Evolutionary conservation across 139 green algal genomes (phyloP).

Genomic region (Coelastrella sp.): DNA sequence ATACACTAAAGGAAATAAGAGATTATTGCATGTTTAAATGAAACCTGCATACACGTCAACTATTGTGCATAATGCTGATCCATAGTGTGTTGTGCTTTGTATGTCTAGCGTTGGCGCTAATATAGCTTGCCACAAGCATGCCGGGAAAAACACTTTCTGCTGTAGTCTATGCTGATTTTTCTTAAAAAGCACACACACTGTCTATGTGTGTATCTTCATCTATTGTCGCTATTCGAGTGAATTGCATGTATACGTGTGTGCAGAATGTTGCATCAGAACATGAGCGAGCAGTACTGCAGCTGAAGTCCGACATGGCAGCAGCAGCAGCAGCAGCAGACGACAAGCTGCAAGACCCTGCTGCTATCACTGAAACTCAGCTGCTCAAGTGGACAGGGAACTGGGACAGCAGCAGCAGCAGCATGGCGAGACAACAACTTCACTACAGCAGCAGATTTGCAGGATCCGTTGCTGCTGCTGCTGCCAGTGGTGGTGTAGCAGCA

Average conservation of each 20-base stretch:
- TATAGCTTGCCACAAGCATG: too few relatives aligned
- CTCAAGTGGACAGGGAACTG: constrained; percentile 20
- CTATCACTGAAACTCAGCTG: constrained; percentile 8
- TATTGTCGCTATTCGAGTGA: too few relatives aligned
- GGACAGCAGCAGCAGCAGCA: constrained; percentile 23
- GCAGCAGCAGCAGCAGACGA: constrained; percentile 11
- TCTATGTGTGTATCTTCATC: too few relatives aligned
- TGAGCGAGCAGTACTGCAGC: constrained; percentile 12
- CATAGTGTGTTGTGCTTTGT: too few relatives aligned
- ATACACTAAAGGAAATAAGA: too few relatives aligned
- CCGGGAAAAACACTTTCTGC: too few relatives aligned
- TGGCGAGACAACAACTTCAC: too few relatives aligned
- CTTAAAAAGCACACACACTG: not conserved
- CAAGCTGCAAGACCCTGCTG: constrained; percentile 20
- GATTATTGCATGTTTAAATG: too few relatives aligned
- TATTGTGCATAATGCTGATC: too few relatives aligned
- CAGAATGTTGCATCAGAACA: not conserved
- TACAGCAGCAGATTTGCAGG: constrained; percentile 14
- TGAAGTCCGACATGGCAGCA: not conserved
- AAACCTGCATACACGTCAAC: too few relatives aligned
- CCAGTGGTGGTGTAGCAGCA: not conserved
- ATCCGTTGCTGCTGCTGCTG: constrained; percentile 1
- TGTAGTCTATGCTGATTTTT: not conserved
- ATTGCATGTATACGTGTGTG: not conserved
- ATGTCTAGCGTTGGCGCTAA: too few relatives aligned